phyloP scores from a whole-genome alignment of 2,329 filamentous ascomycete species.

The Apiospora saccharicola region DNA sequence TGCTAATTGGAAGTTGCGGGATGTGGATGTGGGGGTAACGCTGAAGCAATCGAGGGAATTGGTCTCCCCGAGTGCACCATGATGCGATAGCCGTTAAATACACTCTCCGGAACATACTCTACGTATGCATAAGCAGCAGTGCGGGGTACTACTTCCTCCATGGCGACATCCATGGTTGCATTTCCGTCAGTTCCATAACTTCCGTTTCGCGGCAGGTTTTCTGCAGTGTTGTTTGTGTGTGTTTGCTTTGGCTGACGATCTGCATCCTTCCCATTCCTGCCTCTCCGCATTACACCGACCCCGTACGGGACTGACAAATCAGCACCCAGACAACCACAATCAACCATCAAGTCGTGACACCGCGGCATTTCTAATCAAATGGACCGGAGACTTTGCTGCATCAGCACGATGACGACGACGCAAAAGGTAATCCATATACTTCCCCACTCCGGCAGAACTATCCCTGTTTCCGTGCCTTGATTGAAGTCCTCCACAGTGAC shows the following conservation, averaged over 20 bases:
- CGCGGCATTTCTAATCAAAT: not conserved
- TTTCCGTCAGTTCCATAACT: slow-evolving; percentile 16
- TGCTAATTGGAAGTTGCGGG: not conserved
- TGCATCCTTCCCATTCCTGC: not conserved
- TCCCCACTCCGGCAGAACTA: not conserved
- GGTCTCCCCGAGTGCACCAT: not conserved
- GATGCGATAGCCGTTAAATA: slow-evolving; percentile 15
- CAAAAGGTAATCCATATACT: not conserved
- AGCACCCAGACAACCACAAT: not conserved
- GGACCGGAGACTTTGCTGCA: not conserved
- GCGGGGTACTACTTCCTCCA: slow-evolving; percentile 1
- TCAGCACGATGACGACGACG: not conserved
- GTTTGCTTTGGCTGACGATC: not conserved
- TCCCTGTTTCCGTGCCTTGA: not conserved
- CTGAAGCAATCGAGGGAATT: not conserved
- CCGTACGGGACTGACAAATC: not conserved
- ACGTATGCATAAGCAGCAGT: not conserved
- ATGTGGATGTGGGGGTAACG: not conserved
- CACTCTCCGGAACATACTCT: no score
- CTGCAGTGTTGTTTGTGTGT: not conserved
- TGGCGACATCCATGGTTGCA: slow-evolving; percentile 1
- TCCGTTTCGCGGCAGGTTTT: not conserved
- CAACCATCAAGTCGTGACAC: not conserved
- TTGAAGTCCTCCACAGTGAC: no score
- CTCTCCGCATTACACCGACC: not conserved